Conservation (phyloP, 2,329 filamentous ascomycete species). For the Davidsoniella virescens region DNA sequence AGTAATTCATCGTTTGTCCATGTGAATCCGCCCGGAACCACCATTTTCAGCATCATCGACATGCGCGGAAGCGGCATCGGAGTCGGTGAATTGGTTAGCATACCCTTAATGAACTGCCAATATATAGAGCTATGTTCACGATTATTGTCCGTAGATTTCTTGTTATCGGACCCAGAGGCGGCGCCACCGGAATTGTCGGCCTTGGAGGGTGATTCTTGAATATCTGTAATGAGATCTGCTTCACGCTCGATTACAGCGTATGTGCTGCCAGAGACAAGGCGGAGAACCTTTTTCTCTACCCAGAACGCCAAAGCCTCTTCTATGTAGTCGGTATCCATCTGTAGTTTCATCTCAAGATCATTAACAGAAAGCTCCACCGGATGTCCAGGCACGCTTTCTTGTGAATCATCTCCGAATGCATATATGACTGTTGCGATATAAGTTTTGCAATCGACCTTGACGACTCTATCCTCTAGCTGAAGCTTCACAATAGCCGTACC, state of each 20-base stretch:
- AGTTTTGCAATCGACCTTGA: constrained; percentile 57
- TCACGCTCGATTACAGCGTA: constrained; percentile 52
- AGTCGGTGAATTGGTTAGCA: constrained; percentile 79
- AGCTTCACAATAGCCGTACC: constrained; percentile 69
- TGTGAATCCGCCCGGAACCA: constrained; percentile 72
- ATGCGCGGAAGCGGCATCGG: constrained; percentile 70
- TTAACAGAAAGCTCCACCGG: constrained; percentile 23
- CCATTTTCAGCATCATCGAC: constrained; percentile 87
- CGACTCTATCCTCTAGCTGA: constrained; percentile 62
- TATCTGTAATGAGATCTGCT: not conserved
- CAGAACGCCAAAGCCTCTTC: constrained; percentile 53
- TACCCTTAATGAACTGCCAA: constrained; percentile 82
- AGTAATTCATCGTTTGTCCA: constrained; percentile 80
- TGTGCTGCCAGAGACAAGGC: constrained; percentile 33
- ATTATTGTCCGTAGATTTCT: constrained; percentile 31
- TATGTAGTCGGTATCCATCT: constrained; percentile 61
- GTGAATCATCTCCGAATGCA: constrained; percentile 39
- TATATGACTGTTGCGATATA: constrained; percentile 82
- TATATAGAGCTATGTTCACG: constrained; percentile 51
- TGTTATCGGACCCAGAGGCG: constrained; percentile 21
- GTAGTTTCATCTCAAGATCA: constrained; percentile 39
- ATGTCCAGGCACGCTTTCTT: constrained; percentile 22
- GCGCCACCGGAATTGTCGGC: constrained; percentile 17
- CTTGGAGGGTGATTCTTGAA: not conserved
- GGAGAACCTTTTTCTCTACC: constrained; percentile 51